Evolutionary conservation across 148 eudicot genomes (phyloP), one percentile per base, ranked within the genome.

Genomic region (Rhododendron molle): DNA sequence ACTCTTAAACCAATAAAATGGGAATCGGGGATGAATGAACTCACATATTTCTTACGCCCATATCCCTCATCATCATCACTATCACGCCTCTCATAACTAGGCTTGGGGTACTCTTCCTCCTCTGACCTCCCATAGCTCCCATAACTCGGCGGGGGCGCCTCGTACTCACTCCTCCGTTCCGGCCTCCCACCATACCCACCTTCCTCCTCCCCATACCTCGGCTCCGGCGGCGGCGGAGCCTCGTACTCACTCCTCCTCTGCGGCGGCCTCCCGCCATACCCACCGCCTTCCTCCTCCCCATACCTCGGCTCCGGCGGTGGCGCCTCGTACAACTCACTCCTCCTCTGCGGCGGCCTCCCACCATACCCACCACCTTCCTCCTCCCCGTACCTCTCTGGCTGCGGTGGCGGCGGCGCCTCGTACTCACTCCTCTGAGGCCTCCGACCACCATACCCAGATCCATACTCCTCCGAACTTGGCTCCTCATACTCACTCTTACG

Each of bases 31-130:
- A 54, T 54, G 60, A 15, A 14, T 10, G 38, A 13, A 46, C 98
- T 94, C 84, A 96, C 98, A 85, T 94, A 83, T 92, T 93, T 94
- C 89, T 93, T 95, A 87, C 96, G 98, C 40, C 98, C 96, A 87
- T 90, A 91, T 40, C 91, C 88, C 28, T 90, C 93, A 28, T 89
- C 94, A 46, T 88, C 94, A 44, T 85, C 92, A 23, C n/a, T n/a
- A n/a, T 60, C 88, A 50, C 87, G 86, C 84, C 84, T 89, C 86
- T 58, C 88, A 83, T 92, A 90, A 47, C 92, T 89, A 3, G 90
- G 88, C 88, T 85, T 91, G 43, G 87, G 87, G 83, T 91, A 91
- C 6, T 74, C 92, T 69, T 88, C 91, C 85, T 91, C 92, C 86
- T 87, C 91, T 36, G 91, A 81, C 81, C 92, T 73, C 46, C 90